A percentile compares a stretch with the other conserved stretches of the same genome.
These are phyloP conservation scores for Aspergillus funiculosus DNA, from an alignment of 495 filamentous ascomycete genomes.

Conservation along the genomic window DNA sequence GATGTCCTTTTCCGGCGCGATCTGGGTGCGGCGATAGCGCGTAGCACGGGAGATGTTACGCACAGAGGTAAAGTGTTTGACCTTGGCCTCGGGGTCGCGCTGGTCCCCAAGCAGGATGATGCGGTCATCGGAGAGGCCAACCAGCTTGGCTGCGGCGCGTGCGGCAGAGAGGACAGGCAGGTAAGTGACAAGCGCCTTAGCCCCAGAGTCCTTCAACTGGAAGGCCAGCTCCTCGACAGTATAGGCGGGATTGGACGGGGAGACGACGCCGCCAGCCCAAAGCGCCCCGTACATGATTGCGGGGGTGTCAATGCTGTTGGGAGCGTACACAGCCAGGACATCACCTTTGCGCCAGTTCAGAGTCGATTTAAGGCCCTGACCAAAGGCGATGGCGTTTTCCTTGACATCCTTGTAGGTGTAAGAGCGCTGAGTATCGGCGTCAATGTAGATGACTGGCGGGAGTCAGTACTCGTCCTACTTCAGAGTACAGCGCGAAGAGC, in stretches of 20 bases:
- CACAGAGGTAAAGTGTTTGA: conserved; percentile 75
- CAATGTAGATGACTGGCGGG: conserved; percentile 68
- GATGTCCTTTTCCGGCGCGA: conserved; percentile 42
- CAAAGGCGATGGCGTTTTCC: conserved; percentile 64
- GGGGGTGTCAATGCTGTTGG: conserved; percentile 71
- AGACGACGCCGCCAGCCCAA: conserved; percentile 78
- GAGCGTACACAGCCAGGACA: conserved; percentile 62
- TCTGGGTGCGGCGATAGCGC: conserved; percentile 43
- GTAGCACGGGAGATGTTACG: conserved; percentile 50
- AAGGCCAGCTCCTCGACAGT: conserved; percentile 80
- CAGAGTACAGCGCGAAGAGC: not conserved
- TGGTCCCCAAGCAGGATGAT: conserved; percentile 78
- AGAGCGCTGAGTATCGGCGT: conserved; percentile 63
- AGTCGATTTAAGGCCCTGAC: conserved; percentile 62
- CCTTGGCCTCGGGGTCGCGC: conserved; percentile 49
- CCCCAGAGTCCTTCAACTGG: conserved; percentile 76
- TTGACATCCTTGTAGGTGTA: conserved; percentile 71
- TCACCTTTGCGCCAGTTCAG: conserved; percentile 81
- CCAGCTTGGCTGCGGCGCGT: conserved; percentile 58
- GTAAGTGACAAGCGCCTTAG: conserved; percentile 73
- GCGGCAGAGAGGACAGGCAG: conserved; percentile 55
- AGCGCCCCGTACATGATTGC: conserved; percentile 68
- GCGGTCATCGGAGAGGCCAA: conserved; percentile 54
- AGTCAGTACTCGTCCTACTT: conserved; percentile 12
- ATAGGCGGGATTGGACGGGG: conserved; percentile 84